A percentile compares a stretch with the other conserved stretches of the same genome.
Evolutionary conservation across 2,329 filamentous ascomycete genomes (phyloP).

Genomic region (Exophiala sp.): DNA sequence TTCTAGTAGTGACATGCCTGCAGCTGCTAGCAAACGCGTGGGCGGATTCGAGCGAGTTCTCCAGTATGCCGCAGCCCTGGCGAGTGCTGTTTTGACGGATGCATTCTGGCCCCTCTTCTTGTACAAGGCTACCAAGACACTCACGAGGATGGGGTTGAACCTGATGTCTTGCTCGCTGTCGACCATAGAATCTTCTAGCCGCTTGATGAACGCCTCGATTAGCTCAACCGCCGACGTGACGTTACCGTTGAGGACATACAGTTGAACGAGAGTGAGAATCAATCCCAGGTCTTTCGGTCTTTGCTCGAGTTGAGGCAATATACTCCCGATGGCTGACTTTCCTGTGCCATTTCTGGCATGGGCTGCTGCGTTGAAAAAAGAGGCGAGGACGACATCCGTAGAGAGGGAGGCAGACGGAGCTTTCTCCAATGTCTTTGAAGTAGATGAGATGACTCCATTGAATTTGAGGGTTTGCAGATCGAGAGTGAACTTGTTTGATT

Average conservation of each 20-base stretch:
- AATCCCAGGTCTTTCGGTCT: constrained; percentile 76
- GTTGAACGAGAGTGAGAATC: constrained; percentile 70
- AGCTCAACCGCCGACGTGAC: constrained; percentile 66
- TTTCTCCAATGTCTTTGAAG: constrained; percentile 45
- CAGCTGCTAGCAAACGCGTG: constrained; percentile 68
- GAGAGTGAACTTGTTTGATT: constrained; percentile 50
- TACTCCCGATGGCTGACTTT: constrained; percentile 62
- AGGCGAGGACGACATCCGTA: constrained; percentile 50
- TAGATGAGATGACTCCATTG: constrained; percentile 49
- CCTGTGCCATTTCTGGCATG: constrained; percentile 55
- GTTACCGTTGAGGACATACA: constrained; percentile 69
- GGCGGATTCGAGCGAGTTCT: constrained; percentile 54
- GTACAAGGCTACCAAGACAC: constrained; percentile 73
- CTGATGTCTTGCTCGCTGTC: constrained; percentile 61
- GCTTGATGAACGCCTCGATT: constrained; percentile 67
- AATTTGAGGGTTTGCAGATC: constrained; percentile 58
- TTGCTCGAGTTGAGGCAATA: constrained; percentile 64
- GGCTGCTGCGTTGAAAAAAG: constrained; percentile 68
- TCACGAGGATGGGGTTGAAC: constrained; percentile 78
- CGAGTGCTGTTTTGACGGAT: constrained; percentile 66
- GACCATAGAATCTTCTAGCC: constrained; percentile 58
- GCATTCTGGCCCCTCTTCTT: constrained; percentile 65
- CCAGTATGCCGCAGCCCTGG: constrained; percentile 78
- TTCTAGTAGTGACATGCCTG: constrained; percentile 73
- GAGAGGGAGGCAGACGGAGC: constrained; percentile 47